Base-by-base conservation (phyloP, 352 stramenopile genomes). In the Pythium sukuiense region DNA sequence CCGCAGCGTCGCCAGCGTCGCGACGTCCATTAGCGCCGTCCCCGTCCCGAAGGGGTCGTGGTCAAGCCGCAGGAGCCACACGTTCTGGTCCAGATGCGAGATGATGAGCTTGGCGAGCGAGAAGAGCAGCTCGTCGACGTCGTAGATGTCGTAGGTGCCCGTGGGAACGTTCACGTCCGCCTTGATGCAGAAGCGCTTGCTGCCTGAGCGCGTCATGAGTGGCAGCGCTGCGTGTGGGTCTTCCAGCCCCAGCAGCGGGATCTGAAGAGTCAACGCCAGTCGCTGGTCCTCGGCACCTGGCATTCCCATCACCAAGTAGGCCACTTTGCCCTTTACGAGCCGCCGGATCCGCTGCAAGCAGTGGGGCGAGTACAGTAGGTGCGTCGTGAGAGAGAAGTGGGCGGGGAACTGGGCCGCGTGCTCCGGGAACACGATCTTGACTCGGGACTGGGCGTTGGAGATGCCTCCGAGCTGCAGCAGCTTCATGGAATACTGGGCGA, bases 121-220 rank as follows among this genome's bases (percentile, higher is more conserved):
- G 24, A 89, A 74, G 27, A 88, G 76, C 14, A 97, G 55, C 57
- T 98, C 90, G 39, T 96, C 84, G 24, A 95, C 83, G 61, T 95
- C 81, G 65, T 96, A 97, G 32, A 98, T 71, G 59, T 97, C 92
- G 66, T 96, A 93, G 6, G 86, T 90, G 29, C 90, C 92, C 6
- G 77, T 82, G 16, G 88, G 89, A 3, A 94, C 83, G 66, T 94
- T 96, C 18, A 97, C 88, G 57, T 96, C 87, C 1, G 89, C 85
- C 50, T 85, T 77, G 41, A 90, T 86, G 56, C 96, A 93, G 13
- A 95, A 68, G 4, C 85, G 73, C 64, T 97, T 97, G 62, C 72
- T 76, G 18, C 87, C 88, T 0, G 91, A 96, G 39, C 88, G 79
- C 27, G 88, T 95, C 48, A 88, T 63, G 32, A 94, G 73, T 6